Base-by-base conservation (phyloP, 2,329 filamentous ascomycete species). In the Juglanconis sp. region DNA sequence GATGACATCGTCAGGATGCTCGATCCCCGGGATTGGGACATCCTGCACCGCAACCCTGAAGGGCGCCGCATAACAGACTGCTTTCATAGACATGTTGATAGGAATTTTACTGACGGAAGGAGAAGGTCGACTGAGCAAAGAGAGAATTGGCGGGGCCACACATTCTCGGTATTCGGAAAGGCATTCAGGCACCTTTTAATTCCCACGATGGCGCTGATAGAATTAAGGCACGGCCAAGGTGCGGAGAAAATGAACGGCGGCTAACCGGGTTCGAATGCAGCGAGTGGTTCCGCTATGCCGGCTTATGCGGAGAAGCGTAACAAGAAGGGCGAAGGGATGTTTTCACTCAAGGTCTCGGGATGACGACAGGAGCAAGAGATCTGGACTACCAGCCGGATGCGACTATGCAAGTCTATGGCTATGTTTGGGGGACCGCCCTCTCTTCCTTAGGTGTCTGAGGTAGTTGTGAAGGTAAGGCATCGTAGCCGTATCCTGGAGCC, bases 1-100 rank as follows among this genome's bases (percentile, higher is more conserved):
- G 46, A 78, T 66, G 5, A 70, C 72, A 65, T 78, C 75, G 40
- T 59, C 57, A 17, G 57, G 57, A 17, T 59, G 57, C 57, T 59
- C 57, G 42, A 59, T 59, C 15, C 44, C 34, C 2, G 57, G 57
- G n/a, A 48, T 49, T 32, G 52, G 50, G 32, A 59, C 57, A 59
- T 54, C 57, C 35, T 59, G 57, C 34, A 59, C 57, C 50, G 35
- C 34, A 13, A 59, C 57, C n/a, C 54, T 59, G 51, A 59, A 59
- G 40, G 57, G 57, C 10, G 50, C 57, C 51, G 42, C 36, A 24
- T 59, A 59, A 8, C 48, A 47, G 44, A 59, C 51, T 6, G 51
- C 57, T 48, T 59, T 59, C 57, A 59, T 59, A 49, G 57, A 40
- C 50, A 59, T 59, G 4, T 44, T 32, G 56, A 40, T n/a, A n/a